These are phyloP conservation scores for Wallacemonas sp. DNA, from an alignment of 208 protist genomes.

Conservation along the genomic window DNA sequence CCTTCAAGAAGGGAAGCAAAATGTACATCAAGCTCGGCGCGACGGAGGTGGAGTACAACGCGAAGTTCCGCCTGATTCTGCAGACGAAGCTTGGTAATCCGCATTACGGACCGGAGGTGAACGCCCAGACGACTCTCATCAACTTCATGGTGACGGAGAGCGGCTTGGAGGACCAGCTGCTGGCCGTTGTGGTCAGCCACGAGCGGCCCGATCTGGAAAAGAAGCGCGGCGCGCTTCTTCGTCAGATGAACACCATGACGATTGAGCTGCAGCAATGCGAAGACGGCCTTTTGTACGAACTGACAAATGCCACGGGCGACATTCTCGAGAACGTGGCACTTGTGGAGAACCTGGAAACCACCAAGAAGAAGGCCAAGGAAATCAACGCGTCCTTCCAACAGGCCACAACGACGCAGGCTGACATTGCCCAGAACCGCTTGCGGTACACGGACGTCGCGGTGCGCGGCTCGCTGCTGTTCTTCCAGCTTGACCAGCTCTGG, in stretches of 20 bases:
- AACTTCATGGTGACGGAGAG: conserved; percentile 99
- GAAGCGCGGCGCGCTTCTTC: conserved; percentile 92
- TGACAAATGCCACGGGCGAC: conserved; percentile 94
- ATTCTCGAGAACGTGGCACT: conserved; percentile 96
- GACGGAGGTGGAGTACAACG: conserved; percentile 95
- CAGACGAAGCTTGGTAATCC: conserved; percentile 99
- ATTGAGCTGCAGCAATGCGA: conserved; percentile 98
- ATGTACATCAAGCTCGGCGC: conserved; percentile 95
- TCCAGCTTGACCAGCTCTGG: conserved; percentile 96
- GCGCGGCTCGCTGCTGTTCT: conserved; percentile 96
- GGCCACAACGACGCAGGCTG: conserved; percentile 93
- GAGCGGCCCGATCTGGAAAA: conserved; percentile 98
- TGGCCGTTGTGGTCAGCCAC: conserved; percentile 97
- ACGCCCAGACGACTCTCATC: conserved; percentile 98
- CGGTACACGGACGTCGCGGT: conserved; percentile 95
- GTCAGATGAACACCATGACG: conserved; percentile 98
- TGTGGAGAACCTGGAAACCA: conserved; percentile 96
- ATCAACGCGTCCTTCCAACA: conserved; percentile 94
- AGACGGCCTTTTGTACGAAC: conserved; percentile 95
- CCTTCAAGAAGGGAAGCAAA: conserved; percentile 93
- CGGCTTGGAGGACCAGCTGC: conserved; percentile 98
- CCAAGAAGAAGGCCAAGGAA: conserved; percentile 96
- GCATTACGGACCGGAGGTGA: conserved; percentile 99
- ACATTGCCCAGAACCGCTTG: conserved; percentile 95
- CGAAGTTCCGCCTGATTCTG: conserved; percentile 96